Evolutionary conservation across 371 early-diverging fungal genomes (phyloP).

Genomic region (Lichtheimia corymbifera): DNA sequence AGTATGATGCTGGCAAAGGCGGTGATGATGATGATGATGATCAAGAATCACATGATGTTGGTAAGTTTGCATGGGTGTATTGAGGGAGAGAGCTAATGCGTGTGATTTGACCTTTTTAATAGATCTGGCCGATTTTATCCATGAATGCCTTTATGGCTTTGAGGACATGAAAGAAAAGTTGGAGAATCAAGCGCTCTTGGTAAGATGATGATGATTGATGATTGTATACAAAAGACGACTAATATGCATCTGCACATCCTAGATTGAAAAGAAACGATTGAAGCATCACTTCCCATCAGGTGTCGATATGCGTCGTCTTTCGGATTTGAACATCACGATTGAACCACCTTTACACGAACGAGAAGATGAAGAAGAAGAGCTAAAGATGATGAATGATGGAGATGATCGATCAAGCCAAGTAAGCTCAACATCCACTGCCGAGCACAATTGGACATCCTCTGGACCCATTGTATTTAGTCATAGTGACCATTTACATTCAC

Average conservation of each 20-base stretch:
- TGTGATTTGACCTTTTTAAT: not conserved
- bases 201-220: not conserved
- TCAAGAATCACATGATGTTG: constrained; percentile 1
- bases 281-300: constrained; percentile 26
- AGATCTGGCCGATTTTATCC: constrained; percentile 27
- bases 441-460: too few relatives aligned
- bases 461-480: too few relatives aligned
- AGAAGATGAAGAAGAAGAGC: constrained; percentile 12
- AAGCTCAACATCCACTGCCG: not conserved
- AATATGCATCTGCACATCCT: not conserved
- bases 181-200: constrained; percentile 27
- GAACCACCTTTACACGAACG: constrained; percentile 28
- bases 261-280: constrained; percentile 38
- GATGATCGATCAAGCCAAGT: constrained; percentile 1
- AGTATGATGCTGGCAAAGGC: constrained; percentile 5
- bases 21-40: not conserved
- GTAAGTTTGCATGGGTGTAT: not conserved
- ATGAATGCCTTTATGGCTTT: constrained; percentile 25
- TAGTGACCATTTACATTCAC: too few relatives aligned
- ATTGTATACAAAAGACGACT: not conserved
- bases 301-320: constrained; percentile 35
- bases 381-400: not conserved
- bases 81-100: not conserved
- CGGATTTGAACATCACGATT: constrained; percentile 47
- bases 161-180: constrained; percentile 44